phyloP scores from a whole-genome alignment of 2,329 filamentous ascomycete species.

The Pseudopyricularia cyperi region DNA sequence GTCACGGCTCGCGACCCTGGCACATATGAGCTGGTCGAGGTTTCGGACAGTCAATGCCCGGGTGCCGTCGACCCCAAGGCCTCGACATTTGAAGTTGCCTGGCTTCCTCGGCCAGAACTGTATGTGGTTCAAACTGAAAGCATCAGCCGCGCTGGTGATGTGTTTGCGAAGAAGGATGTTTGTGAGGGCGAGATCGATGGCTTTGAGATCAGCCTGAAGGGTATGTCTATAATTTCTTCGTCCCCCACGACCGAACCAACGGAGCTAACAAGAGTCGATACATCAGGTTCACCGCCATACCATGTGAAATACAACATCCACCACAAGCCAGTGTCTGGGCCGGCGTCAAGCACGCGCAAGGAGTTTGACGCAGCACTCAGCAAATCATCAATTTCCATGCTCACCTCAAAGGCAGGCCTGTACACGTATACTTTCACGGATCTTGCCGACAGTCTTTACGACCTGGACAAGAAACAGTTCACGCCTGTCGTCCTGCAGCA shows the following conservation, averaged over 20 bases:
- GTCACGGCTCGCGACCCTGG: slow-evolving; percentile 56
- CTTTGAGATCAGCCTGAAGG: slow-evolving; percentile 68
- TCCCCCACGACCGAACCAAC: too few species aligned
- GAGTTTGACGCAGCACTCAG: slow-evolving; percentile 65
- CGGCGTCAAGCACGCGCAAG: slow-evolving; percentile 48
- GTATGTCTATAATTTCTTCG: too few species aligned
- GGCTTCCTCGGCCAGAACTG: slow-evolving; percentile 71
- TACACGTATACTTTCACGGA: slow-evolving; percentile 81
- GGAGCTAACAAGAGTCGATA: neutral
- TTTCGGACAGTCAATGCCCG: slow-evolving; percentile 69
- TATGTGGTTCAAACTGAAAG: slow-evolving; percentile 52
- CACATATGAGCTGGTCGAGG: slow-evolving; percentile 65
- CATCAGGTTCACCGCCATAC: slow-evolving; percentile 62
- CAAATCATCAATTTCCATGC: slow-evolving; percentile 69
- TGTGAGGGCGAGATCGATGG: slow-evolving; percentile 92
- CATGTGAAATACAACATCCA: slow-evolving; percentile 70
- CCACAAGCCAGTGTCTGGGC: slow-evolving; percentile 51
- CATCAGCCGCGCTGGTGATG: slow-evolving; percentile 37
- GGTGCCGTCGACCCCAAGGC: slow-evolving; percentile 65
- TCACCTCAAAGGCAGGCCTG: slow-evolving; percentile 68
- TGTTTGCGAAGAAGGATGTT: slow-evolving; percentile 64
- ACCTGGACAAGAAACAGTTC: slow-evolving; percentile 53
- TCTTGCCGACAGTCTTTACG: slow-evolving; percentile 77
- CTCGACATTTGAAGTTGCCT: slow-evolving; percentile 66
- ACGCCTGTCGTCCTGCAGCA: slow-evolving; percentile 62